A percentile compares a stretch with the other conserved stretches of the same genome.
Evolutionary conservation across 768 basidiomycete genomes (phyloP).

Genomic region (Scleroderma bovista): DNA sequence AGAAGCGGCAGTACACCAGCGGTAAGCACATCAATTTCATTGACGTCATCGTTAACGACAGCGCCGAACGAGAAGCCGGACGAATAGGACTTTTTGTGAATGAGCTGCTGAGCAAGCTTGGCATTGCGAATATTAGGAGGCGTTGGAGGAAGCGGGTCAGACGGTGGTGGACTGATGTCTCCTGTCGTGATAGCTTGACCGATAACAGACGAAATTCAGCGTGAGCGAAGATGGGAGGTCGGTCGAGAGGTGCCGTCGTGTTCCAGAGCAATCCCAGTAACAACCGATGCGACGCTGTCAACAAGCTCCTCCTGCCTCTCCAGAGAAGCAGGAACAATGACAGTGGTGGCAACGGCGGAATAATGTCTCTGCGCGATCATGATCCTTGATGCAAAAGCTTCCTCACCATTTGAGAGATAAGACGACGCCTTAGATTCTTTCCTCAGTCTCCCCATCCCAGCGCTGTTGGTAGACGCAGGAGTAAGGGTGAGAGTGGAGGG

Average conservation of each 20-base stretch:
- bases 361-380: conserved; percentile 74
- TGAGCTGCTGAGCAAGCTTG: conserved; percentile 43
- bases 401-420: conserved; percentile 46
- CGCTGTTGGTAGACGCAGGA: conserved; percentile 51
- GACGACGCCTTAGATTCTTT: conserved; percentile 54
- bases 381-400: conserved; percentile 47
- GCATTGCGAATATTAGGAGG: conserved; percentile 59
- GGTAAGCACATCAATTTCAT: conserved; percentile 67
- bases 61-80: conserved; percentile 60
- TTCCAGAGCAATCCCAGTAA: conserved; percentile 31
- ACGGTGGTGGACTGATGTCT: conserved; percentile 47
- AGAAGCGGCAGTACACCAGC: conserved; percentile 64
- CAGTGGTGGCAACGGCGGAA: conserved; percentile 61
- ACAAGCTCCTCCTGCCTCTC: conserved; percentile 25
- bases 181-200: conserved; percentile 35
- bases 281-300: conserved; percentile 15
- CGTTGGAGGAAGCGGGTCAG: conserved; percentile 70
- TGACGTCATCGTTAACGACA: conserved; percentile 44
- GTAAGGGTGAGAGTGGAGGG: conserved; percentile 42
- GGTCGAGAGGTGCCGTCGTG: conserved; percentile 20
- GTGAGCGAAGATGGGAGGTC: conserved; percentile 52
- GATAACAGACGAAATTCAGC: conserved; percentile 51
- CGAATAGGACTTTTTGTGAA: conserved; percentile 59
- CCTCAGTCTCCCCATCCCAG: conserved; percentile 49
- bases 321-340: conserved; percentile 48